phyloP scores from a whole-genome alignment of 2,329 filamentous ascomycete species.

The Pseudohalonectria lignicola region DNA sequence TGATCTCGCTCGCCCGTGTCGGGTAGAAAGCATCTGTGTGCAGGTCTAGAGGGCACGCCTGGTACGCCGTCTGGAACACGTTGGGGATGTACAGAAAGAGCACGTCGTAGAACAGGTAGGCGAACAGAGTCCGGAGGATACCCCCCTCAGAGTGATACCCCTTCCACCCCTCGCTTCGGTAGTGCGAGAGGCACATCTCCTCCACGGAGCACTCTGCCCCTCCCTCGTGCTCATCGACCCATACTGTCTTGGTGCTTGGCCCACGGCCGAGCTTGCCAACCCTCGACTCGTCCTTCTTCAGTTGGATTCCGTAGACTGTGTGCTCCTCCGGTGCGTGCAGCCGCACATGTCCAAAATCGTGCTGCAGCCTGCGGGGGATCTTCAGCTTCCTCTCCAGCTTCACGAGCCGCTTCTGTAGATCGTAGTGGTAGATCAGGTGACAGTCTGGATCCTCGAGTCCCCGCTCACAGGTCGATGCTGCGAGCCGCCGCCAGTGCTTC shows the following conservation, averaged over 20 bases:
- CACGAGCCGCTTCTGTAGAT: constrained; percentile 83
- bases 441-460: constrained; percentile 82
- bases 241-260: constrained; percentile 64
- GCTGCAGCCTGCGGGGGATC: constrained; percentile 74
- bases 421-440: constrained; percentile 87
- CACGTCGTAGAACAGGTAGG: constrained; percentile 86
- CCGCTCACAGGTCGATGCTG: constrained; percentile 70
- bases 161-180: constrained; percentile 78
- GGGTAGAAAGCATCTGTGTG: constrained; percentile 90
- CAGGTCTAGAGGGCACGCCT: constrained; percentile 86
- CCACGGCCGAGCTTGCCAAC: constrained; percentile 20
- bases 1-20: constrained; percentile 78
- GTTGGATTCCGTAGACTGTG: constrained; percentile 63
- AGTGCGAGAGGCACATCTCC: constrained; percentile 84
- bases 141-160: constrained; percentile 90
- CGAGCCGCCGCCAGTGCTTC: constrained; percentile 71
- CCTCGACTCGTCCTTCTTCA: constrained; percentile 44
- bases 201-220: constrained; percentile 77
- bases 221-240: constrained; percentile 65
- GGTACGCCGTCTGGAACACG: constrained; percentile 92
- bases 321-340: constrained; percentile 68
- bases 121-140: constrained; percentile 82
- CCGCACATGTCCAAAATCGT: constrained; percentile 82
- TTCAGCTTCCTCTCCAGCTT: constrained; percentile 82
- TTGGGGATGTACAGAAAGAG: constrained; percentile 90